These are phyloP conservation scores for Magnaporthiopsis poae DNA, from an alignment of 2,329 filamentous ascomycete species.

Conservation along the genomic window DNA sequence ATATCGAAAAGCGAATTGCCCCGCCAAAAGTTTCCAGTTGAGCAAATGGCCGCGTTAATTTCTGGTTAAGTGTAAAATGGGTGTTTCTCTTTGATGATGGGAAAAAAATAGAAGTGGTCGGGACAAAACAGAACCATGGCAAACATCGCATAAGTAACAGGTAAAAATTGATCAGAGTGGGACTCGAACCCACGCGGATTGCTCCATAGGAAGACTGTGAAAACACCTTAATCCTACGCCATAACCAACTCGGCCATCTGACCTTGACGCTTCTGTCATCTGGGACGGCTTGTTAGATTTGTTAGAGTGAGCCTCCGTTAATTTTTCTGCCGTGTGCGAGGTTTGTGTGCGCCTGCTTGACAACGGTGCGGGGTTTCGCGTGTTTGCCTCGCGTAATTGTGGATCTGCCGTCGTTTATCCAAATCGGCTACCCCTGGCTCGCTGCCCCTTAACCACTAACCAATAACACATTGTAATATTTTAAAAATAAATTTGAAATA, in stretches of 20 bases:
- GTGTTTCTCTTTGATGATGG: too few relatives aligned
- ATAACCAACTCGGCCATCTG: neutral
- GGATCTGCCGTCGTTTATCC: neutral
- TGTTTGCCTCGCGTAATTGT: neutral
- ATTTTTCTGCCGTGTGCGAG: neutral
- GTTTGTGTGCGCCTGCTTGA: neutral
- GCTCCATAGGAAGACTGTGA: slow-evolving; percentile 6
- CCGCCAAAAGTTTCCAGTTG: too few relatives aligned
- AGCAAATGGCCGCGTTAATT: slow-evolving; percentile 3
- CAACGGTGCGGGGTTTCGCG: neutral
- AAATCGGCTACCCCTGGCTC: too few relatives aligned
- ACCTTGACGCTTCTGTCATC: neutral
- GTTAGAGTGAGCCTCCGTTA: neutral
- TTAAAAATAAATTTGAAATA: too few relatives aligned
- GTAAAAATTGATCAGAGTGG: slow-evolving; percentile 11
- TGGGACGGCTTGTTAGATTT: neutral
- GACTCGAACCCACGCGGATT: slow-evolving; percentile 16
- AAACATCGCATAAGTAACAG: too few relatives aligned
- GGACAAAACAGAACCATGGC: too few relatives aligned
- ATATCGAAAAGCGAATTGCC: too few relatives aligned
- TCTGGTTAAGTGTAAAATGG: too few relatives aligned
- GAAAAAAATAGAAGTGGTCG: too few relatives aligned
- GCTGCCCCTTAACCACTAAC: too few relatives aligned
- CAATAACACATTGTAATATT: too few relatives aligned
- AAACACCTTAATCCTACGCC: neutral